These are phyloP conservation scores for Reutealis trisperma DNA, from an alignment of 345 rosid species.

Conservation along the genomic window DNA sequence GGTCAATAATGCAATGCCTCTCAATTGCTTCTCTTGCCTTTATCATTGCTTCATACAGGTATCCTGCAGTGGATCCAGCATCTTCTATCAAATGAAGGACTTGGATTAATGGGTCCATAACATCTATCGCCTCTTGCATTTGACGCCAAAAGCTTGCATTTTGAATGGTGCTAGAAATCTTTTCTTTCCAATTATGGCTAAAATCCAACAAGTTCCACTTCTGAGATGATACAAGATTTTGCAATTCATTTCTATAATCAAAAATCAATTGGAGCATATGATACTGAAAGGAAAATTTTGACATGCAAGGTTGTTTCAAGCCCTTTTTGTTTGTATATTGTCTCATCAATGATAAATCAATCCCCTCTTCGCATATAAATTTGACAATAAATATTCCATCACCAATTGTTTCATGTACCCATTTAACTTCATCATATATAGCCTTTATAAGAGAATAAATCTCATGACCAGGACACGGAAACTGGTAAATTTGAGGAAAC, in stretches of 20 bases:
- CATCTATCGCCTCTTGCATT: not conserved
- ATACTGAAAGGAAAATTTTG: not conserved
- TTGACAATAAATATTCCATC: not conserved
- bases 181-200: too few relatives aligned
- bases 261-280: not conserved
- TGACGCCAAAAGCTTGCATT: not conserved
- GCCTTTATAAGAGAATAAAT: not conserved
- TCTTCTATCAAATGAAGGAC: not conserved
- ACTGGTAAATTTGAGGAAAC: not conserved
- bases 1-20: not conserved
- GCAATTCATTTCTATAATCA: not conserved
- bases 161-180: not conserved
- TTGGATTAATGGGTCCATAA: not conserved
- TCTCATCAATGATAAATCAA: not conserved
- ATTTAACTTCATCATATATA: not conserved
- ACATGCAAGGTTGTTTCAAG: not conserved
- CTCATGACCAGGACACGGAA: not conserved
- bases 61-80: not conserved
- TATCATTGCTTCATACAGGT: not conserved
- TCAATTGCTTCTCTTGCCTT: not conserved
- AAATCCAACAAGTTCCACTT: not conserved
- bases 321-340: too few relatives aligned
- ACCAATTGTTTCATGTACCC: not conserved
- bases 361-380: not conserved
- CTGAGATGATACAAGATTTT: not conserved